Percentiles rank a stretch among this genome's conserved stretches.
phyloP scores from a whole-genome alignment of 2,329 filamentous ascomycete genomes.

The Fusarium pseudonygamai region DNA sequence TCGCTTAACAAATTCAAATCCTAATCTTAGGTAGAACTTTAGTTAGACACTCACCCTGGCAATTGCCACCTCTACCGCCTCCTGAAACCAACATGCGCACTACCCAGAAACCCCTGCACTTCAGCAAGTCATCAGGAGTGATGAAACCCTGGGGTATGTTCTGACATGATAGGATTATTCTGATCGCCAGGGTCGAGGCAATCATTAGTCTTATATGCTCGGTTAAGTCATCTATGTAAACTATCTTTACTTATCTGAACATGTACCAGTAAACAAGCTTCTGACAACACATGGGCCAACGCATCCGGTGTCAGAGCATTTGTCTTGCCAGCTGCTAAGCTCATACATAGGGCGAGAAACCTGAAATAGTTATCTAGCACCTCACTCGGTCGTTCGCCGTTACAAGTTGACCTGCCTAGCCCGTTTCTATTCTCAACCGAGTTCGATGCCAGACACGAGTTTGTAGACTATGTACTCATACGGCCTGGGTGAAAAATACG shows the following conservation, averaged over 20 bases:
- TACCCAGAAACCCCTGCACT: constrained; percentile 8
- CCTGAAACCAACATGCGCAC: constrained; percentile 24
- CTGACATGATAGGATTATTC: neutral
- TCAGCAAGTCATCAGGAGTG: constrained; percentile 6
- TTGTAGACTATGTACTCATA: too few species aligned
- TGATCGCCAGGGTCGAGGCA: neutral
- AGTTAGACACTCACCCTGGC: constrained; percentile 10
- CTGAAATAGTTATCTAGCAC: neutral
- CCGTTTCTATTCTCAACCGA: neutral
- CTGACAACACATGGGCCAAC: neutral
- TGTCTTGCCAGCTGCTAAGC: neutral
- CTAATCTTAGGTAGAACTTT: neutral
- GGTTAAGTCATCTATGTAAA: neutral
- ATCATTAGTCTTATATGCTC: neutral
- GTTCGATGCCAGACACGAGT: neutral
- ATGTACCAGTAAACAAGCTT: neutral
- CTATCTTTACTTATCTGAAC: neutral
- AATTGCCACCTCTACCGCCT: constrained; percentile 24
- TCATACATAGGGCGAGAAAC: neutral
- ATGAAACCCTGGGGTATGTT: neutral
- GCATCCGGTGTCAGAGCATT: neutral
- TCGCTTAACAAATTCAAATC: neutral
- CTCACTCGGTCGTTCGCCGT: neutral
- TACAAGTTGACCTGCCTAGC: neutral
- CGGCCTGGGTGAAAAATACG: neutral